Conservation (phyloP, 208 protist species). For the Dictyostelium gargantuum region DNA sequence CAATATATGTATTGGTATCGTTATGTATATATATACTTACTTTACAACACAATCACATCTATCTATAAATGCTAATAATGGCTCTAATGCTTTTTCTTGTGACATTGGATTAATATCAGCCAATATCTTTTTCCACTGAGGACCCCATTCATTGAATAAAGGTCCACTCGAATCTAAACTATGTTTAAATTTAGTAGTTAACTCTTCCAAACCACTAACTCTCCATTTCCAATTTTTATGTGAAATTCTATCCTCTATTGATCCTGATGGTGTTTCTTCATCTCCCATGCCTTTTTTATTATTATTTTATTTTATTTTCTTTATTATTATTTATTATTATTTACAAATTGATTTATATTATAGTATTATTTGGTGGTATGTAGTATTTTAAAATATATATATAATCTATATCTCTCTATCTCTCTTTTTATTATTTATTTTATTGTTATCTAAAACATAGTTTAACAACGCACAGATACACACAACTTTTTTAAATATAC, state of each 20-base stretch:
- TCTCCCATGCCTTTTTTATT: too few species aligned
- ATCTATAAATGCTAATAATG: conserved; percentile 54
- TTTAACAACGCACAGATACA: too few species aligned
- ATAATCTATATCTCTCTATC: background rate
- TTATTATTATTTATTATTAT: background rate
- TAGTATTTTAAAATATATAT: too few species aligned
- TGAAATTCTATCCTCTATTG: conserved; percentile 40
- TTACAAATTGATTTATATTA: too few species aligned
- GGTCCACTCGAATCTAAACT: background rate
- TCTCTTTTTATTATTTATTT: background rate
- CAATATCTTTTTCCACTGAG: conserved; percentile 27
- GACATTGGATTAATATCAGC: conserved; percentile 56
- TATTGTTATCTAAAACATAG: too few species aligned
- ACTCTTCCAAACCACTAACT: conserved; percentile 41
- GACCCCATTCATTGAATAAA: conserved; percentile 46
- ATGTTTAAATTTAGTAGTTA: conserved; percentile 29
- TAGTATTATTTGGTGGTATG: too few species aligned
- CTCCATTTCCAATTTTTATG: conserved; percentile 61
- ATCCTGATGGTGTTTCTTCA: conserved; percentile 53
- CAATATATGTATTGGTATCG: background rate
- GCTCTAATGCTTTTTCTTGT: conserved; percentile 51
- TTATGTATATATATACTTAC: background rate
- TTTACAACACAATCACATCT: conserved; percentile 15
- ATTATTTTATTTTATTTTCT: background rate
- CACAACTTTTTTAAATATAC: too few species aligned